Percentiles rank a stretch among this genome's conserved stretches.
These are phyloP conservation scores for Bryum argenteum DNA, from an alignment of 225 moss, liverwort and hornwort genomes.

Conservation along the genomic window DNA sequence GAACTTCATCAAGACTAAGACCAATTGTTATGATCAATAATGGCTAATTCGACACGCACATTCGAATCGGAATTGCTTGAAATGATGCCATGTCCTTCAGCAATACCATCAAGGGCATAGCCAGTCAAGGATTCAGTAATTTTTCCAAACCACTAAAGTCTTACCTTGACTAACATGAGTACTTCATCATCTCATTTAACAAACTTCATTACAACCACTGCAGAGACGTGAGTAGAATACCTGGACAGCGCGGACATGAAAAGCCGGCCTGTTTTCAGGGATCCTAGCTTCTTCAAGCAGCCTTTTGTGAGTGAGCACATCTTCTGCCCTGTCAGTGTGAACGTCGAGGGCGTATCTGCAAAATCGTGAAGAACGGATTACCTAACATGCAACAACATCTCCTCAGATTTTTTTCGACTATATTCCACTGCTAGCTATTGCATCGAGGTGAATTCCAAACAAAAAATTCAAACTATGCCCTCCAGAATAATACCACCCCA, in stretches of 20 bases:
- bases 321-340: conserved; percentile 84
- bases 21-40: too few relatives aligned
- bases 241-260: conserved; percentile 91
- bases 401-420: neutral
- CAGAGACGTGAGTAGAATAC: conserved; percentile 45
- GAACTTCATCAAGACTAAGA: too few relatives aligned
- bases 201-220: neutral
- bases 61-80: conserved; percentile 7
- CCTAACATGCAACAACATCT: conserved; percentile 5
- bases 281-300: conserved; percentile 63
- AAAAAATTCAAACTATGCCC: neutral
- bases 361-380: neutral
- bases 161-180: neutral
- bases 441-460: neutral
- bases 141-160: too few relatives aligned
- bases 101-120: conserved; percentile 9
- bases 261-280: conserved; percentile 75
- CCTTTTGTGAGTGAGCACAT: conserved; percentile 83
- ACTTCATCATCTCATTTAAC: neutral
- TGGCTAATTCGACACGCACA: neutral
- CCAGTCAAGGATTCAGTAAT: neutral
- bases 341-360: conserved; percentile 87
- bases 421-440: neutral
- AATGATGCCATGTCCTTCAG: neutral
- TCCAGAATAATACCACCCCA: neutral